Conservation (phyloP, 2,329 filamentous ascomycete genomes). For the Scytalidium lignicola region DNA sequence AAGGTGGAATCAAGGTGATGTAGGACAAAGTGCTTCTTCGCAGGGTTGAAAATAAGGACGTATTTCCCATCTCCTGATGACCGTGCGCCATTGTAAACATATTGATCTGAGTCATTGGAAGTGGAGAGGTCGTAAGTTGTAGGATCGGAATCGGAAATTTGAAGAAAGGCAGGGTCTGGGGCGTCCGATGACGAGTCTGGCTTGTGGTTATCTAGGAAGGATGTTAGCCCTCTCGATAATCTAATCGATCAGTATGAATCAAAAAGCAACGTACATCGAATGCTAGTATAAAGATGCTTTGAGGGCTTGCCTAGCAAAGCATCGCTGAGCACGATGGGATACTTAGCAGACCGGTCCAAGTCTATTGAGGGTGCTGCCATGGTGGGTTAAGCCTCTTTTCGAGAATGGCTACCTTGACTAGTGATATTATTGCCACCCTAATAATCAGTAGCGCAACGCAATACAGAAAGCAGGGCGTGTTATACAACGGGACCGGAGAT, state of each 20-base stretch:
- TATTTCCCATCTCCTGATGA: constrained; percentile 52
- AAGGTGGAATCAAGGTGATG: constrained; percentile 78
- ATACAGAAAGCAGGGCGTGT: no score
- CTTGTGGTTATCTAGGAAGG: constrained; percentile 54
- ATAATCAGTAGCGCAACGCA: no score
- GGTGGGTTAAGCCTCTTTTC: not conserved
- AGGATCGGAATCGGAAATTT: constrained; percentile 34
- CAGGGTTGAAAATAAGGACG: constrained; percentile 71
- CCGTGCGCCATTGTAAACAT: constrained; percentile 56
- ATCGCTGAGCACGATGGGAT: constrained; percentile 60
- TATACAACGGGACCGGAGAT: no score
- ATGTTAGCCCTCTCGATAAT: constrained; percentile 8
- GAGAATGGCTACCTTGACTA: not conserved
- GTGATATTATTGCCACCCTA: not conserved
- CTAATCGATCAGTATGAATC: not conserved
- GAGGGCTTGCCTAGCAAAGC: constrained; percentile 50
- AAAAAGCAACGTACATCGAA: constrained; percentile 47
- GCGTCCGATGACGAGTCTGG: constrained; percentile 45
- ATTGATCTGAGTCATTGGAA: constrained; percentile 48
- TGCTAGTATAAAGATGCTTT: constrained; percentile 54
- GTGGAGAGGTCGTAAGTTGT: constrained; percentile 47
- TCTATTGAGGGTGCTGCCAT: constrained; percentile 38
- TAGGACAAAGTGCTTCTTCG: constrained; percentile 70
- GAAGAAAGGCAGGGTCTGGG: constrained; percentile 40
- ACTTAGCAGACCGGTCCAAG: constrained; percentile 55